These are phyloP conservation scores for Darksidea phi DNA, from an alignment of 495 filamentous ascomycete species.

Conservation along the genomic window DNA sequence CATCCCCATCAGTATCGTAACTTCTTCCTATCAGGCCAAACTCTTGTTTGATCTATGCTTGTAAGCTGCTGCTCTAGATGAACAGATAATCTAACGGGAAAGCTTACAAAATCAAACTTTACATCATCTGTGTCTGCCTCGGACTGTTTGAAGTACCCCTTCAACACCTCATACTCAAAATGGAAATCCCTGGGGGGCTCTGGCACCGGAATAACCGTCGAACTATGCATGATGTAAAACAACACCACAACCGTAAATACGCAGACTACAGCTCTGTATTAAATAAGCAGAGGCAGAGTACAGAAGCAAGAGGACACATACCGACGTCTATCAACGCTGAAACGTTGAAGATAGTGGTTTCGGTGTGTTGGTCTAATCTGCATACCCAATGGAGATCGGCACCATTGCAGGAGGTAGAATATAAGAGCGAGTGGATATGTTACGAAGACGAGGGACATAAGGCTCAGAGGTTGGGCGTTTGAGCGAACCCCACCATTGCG, in stretches of 20 bases:
- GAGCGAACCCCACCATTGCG: too few relatives aligned
- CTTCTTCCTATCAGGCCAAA: constrained; percentile 38
- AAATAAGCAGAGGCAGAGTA: background rate
- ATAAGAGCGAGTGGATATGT: too few relatives aligned
- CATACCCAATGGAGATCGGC: too few relatives aligned
- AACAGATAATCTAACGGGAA: too few relatives aligned
- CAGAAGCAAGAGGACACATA: background rate
- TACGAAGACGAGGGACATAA: too few relatives aligned
- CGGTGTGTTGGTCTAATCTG: too few relatives aligned
- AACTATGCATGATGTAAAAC: background rate
- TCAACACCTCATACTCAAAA: constrained; percentile 27
- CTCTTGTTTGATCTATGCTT: constrained; percentile 37
- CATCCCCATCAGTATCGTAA: constrained; percentile 33
- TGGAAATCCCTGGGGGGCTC: background rate
- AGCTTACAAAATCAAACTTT: constrained; percentile 37
- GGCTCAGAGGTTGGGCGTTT: too few relatives aligned
- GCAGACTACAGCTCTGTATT: background rate
- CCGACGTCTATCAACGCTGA: background rate
- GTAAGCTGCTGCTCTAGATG: too few relatives aligned
- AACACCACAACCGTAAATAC: background rate
- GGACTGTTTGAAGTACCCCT: constrained; percentile 38
- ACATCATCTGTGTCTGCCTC: constrained; percentile 28
- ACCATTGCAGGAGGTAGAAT: too few relatives aligned
- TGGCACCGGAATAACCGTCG: background rate
- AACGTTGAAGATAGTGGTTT: too few relatives aligned